Percentiles rank a stretch among this genome's conserved stretches.
phyloP scores from a whole-genome alignment of 176 grass and related monocot genomes.

The Zoysia japonica region DNA sequence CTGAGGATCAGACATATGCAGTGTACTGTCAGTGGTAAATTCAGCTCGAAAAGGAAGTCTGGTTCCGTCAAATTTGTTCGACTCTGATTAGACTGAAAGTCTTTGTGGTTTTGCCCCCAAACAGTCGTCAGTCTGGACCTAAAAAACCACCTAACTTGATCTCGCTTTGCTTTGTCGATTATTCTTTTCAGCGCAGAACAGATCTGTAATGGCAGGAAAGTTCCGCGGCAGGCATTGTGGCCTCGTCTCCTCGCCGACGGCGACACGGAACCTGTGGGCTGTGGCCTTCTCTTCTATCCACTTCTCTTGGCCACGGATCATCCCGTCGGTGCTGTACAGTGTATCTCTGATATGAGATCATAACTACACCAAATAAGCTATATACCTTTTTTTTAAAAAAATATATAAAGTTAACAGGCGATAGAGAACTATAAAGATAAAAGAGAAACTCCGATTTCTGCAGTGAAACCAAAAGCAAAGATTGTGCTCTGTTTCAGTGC shows the following conservation, averaged over 20 bases:
- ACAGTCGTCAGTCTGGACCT: constrained; percentile 13
- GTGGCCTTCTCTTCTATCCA: neutral
- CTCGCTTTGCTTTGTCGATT: neutral
- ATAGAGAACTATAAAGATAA: neutral
- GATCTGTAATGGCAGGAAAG: constrained; percentile 8
- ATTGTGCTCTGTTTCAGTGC: neutral
- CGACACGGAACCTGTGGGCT: neutral
- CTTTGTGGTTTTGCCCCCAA: constrained; percentile 19
- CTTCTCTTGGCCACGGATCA: neutral
- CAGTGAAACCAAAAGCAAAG: constrained; percentile 18
- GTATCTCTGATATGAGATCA: constrained; percentile 21
- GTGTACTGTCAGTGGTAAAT: neutral
- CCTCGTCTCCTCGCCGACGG: constrained; percentile 21
- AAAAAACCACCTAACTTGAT: constrained; percentile 29
- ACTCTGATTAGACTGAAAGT: neutral
- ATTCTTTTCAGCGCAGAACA: constrained; percentile 1
- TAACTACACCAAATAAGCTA: constrained; percentile 17
- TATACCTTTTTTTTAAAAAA: neutral
- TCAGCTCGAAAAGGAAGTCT: neutral
- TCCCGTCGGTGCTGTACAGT: neutral
- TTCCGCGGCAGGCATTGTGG: neutral
- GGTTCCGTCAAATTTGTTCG: neutral
- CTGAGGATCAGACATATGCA: constrained; percentile 14
- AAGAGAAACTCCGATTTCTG: neutral
- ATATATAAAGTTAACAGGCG: neutral